Evolutionary conservation across 805 yeast genomes (phyloP).

Genomic region (Candida quercuum): DNA sequence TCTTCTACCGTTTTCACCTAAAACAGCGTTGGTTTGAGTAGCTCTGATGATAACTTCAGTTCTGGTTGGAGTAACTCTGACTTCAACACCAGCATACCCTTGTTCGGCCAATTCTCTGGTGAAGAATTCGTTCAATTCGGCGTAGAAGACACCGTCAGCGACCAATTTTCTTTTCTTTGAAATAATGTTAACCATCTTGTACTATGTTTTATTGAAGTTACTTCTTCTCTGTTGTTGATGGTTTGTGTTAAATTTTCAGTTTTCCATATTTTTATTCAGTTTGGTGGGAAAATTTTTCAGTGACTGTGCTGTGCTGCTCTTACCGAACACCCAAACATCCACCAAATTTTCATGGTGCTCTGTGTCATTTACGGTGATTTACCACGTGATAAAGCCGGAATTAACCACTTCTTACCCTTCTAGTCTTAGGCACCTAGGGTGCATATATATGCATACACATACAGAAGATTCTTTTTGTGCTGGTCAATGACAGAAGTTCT

Average conservation of each 20-base stretch:
- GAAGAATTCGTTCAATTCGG: slow-evolving; percentile 99
- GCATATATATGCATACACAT: too few relatives aligned
- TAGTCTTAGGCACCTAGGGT: too few relatives aligned
- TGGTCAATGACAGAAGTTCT: too few relatives aligned
- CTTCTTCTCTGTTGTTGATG: background rate
- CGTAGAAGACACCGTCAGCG: slow-evolving; percentile 99
- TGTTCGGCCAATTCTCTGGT: slow-evolving; percentile 99
- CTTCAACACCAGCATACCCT: slow-evolving; percentile 99
- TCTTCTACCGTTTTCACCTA: slow-evolving; percentile 99
- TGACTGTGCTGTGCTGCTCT: background rate
- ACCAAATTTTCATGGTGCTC: background rate
- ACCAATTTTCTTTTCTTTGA: slow-evolving; percentile 99
- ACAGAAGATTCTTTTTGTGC: too few relatives aligned
- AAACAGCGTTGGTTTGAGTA: slow-evolving; percentile 96
- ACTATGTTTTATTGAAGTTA: background rate
- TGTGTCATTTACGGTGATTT: background rate
- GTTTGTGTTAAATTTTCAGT: too few relatives aligned
- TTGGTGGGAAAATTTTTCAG: background rate
- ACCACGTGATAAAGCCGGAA: too few relatives aligned
- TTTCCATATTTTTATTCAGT: background rate
- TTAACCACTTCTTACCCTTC: too few relatives aligned
- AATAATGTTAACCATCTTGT: slow-evolving; percentile 40
- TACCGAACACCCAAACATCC: background rate
- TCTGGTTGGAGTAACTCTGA: slow-evolving; percentile 96
- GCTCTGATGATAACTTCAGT: slow-evolving; percentile 99